Evolutionary conservation across 768 basidiomycete genomes (phyloP).

Genomic region (Lactarius evosmus): DNA sequence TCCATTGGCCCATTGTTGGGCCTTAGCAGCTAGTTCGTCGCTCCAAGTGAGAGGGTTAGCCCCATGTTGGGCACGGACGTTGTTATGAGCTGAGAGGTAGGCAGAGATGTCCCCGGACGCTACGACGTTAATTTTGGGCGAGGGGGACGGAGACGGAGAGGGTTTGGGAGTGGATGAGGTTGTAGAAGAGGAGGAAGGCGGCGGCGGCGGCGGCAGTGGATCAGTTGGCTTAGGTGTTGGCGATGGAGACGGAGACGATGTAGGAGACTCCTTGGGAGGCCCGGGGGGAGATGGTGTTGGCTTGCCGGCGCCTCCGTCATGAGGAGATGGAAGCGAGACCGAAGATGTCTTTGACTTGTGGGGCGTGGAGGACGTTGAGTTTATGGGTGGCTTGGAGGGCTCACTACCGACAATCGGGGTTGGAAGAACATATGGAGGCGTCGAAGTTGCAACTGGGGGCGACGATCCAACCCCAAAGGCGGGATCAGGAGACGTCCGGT

Average conservation of each 20-base stretch:
- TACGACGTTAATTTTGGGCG: too few species aligned
- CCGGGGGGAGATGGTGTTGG: neutral
- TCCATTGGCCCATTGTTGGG: constrained; percentile 63
- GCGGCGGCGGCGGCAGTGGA: constrained; percentile 1
- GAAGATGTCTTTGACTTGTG: neutral
- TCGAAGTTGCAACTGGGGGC: neutral
- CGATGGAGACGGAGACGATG: constrained; percentile 2
- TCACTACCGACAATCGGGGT: neutral
- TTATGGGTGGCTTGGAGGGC: neutral
- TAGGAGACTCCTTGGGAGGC: constrained; percentile 2
- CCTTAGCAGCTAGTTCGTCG: constrained; percentile 54
- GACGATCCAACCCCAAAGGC: neutral
- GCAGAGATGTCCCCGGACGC: constrained; percentile 47
- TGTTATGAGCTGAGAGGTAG: constrained; percentile 63
- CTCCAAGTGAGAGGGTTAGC: constrained; percentile 65
- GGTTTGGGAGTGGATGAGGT: constrained; percentile 22
- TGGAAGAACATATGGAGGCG: neutral
- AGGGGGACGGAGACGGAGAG: constrained; percentile 7
- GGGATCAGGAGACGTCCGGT: neutral
- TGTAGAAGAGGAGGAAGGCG: constrained; percentile 2
- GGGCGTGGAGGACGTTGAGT: neutral
- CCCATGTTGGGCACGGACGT: constrained; percentile 57
- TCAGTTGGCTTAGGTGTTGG: constrained; percentile 13
- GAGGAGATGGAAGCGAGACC: neutral
- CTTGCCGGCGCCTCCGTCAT: neutral